phyloP scores from a whole-genome alignment of 2,329 filamentous ascomycete species.

The Teratosphaeria pseudoeucalypti region DNA sequence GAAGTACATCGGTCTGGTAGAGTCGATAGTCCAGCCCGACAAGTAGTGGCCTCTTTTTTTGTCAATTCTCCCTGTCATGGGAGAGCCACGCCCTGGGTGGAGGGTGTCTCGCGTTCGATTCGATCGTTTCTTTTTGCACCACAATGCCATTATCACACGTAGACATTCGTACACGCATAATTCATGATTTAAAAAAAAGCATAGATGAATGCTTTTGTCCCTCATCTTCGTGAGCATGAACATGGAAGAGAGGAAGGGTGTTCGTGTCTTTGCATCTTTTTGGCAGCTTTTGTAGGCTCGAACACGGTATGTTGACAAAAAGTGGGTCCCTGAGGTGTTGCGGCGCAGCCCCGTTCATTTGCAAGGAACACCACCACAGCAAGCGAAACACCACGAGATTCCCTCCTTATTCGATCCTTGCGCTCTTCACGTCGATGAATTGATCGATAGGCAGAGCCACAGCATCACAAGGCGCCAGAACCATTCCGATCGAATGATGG shows the following conservation, averaged over 20 bases:
- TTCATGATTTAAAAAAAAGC: neutral
- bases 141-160: neutral
- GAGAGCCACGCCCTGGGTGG: neutral
- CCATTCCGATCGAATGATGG: neutral
- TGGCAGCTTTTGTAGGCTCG: neutral
- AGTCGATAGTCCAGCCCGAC: neutral
- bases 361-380: neutral
- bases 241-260: neutral
- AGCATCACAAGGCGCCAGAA: neutral
- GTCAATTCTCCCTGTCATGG: neutral
- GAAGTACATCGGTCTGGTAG: neutral
- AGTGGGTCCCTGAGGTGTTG: neutral
- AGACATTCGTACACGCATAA: neutral
- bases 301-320: neutral
- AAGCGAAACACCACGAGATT: neutral
- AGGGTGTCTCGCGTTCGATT: neutral
- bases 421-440: neutral
- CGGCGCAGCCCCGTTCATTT: neutral
- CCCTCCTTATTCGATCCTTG: too few species aligned
- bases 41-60: neutral
- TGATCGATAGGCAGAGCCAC: neutral
- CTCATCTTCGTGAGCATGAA: neutral
- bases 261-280: neutral
- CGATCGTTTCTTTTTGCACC: neutral
- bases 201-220: neutral